A percentile compares a stretch with the other conserved stretches of the same genome.
Evolutionary conservation across 1,284 basidiomycete species (phyloP).

Genomic region (Erythrobasidium hasegawianum): DNA sequence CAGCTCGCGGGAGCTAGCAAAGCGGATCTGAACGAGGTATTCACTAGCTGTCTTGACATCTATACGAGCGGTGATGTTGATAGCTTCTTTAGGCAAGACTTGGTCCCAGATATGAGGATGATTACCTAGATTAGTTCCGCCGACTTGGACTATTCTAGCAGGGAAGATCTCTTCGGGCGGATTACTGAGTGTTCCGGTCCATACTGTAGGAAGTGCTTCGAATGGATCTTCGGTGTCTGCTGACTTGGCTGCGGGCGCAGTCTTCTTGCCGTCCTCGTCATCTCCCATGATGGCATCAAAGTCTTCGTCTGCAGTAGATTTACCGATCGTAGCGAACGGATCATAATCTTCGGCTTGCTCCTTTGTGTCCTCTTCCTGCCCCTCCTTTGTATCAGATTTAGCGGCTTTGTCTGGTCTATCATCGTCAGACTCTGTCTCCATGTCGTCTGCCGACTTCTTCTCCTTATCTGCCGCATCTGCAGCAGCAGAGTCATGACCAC

Average conservation of each 20-base stretch:
- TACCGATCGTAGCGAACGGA: conserved; percentile 31
- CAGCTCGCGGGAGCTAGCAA: conserved; percentile 44
- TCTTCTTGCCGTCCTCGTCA: background rate
- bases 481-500: background rate
- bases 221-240: background rate
- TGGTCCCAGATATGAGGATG: conserved; percentile 40
- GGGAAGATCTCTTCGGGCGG: conserved; percentile 46
- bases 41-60: conserved; percentile 42
- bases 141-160: conserved; percentile 42
- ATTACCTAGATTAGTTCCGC: conserved; percentile 42
- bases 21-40: conserved; percentile 45
- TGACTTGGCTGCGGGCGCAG: background rate
- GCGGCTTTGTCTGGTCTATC: conserved; percentile 3
- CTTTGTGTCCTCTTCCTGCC: conserved; percentile 5
- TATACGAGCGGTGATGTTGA: conserved; percentile 42
- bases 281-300: conserved; percentile 32
- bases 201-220: conserved; percentile 35
- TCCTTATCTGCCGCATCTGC: background rate
- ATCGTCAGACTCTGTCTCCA: conserved; percentile 25
- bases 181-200: conserved; percentile 43
- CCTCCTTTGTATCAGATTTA: background rate
- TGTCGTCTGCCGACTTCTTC: conserved; percentile 32
- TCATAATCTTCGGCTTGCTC: conserved; percentile 32
- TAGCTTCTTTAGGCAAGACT: conserved; percentile 38
- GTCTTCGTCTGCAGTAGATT: conserved; percentile 25